Percentiles rank a stretch among this genome's conserved stretches.
phyloP scores from a whole-genome alignment of 2,329 filamentous ascomycete genomes.

The Biscogniauxia mediterranea region DNA sequence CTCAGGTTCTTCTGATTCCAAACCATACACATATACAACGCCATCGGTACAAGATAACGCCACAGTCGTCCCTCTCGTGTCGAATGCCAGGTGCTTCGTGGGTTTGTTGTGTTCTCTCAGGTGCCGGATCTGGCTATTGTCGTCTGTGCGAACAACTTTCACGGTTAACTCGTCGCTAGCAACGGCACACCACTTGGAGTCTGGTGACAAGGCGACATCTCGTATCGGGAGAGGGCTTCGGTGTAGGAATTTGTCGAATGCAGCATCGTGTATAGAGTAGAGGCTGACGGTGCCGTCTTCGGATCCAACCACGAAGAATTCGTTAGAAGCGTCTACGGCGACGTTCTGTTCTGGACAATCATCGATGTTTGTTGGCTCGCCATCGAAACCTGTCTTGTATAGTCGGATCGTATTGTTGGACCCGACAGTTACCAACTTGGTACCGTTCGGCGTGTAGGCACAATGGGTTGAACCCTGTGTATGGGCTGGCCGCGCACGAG shows the following conservation, averaged over 20 bases:
- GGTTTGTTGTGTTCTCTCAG: conserved; percentile 81
- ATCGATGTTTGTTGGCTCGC: conserved; percentile 89
- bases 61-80: conserved; percentile 72
- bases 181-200: conserved; percentile 85
- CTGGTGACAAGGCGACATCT: conserved; percentile 78
- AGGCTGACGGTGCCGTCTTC: conserved; percentile 96
- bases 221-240: conserved; percentile 83
- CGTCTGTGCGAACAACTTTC: conserved; percentile 79
- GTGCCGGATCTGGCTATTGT: conserved; percentile 73
- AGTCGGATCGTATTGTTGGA: conserved; percentile 92
- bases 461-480: conserved; percentile 84
- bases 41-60: conserved; percentile 87
- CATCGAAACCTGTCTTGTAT: conserved; percentile 87
- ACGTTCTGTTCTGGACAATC: conserved; percentile 86
- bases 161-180: conserved; percentile 95
- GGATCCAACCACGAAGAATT: conserved; percentile 83
- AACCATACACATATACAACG: conserved; percentile 83
- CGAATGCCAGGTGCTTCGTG: conserved; percentile 90
- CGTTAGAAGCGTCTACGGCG: conserved; percentile 71
- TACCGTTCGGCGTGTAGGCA: conserved; percentile 85
- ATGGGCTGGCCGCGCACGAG: conserved; percentile 68
- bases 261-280: conserved; percentile 74
- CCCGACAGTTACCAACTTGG: conserved; percentile 84
- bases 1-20: conserved; percentile 75
- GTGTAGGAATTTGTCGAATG: conserved; percentile 78